phyloP scores from a whole-genome alignment of 2,329 filamentous ascomycete genomes.

The Exophiala mesophila region DNA sequence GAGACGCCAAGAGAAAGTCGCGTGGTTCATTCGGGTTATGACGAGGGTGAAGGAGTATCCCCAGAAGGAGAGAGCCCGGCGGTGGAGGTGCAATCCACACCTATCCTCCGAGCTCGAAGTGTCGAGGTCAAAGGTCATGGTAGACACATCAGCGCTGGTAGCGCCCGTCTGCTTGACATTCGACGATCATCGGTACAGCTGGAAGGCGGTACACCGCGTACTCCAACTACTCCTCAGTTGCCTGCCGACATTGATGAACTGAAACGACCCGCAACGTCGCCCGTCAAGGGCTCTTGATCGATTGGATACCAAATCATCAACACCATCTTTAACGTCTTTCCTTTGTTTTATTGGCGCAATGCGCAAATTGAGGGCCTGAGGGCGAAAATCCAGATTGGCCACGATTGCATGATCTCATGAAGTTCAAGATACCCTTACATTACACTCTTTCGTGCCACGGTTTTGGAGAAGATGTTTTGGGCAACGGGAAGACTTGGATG shows the following conservation, averaged over 20 bases:
- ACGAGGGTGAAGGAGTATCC: conserved; percentile 26
- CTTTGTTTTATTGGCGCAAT: no score
- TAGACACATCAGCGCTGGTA: conserved; percentile 71
- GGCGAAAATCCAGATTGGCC: not conserved
- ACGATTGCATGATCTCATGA: not conserved
- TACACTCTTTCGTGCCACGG: not conserved
- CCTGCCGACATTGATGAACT: conserved; percentile 4
- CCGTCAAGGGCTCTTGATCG: not conserved
- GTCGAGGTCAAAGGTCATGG: conserved; percentile 63
- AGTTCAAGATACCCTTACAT: conserved; percentile 1
- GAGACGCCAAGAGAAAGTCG: conserved; percentile 29
- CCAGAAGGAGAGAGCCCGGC: conserved; percentile 21
- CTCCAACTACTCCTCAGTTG: conserved; percentile 10
- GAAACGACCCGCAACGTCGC: conserved; percentile 3
- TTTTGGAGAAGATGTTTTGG: conserved; percentile 1
- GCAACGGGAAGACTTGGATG: not conserved
- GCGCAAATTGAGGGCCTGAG: no score
- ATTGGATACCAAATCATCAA: not conserved
- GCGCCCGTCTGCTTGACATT: conserved; percentile 68
- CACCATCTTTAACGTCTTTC: not conserved
- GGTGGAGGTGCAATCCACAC: conserved; percentile 14
- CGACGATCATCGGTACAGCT: conserved; percentile 52
- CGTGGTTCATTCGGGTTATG: conserved; percentile 31
- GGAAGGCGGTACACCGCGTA: conserved; percentile 29
- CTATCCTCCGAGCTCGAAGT: conserved; percentile 58